These are phyloP conservation scores for Penicillium sp. DNA, from an alignment of 2,329 filamentous ascomycete species.

Conservation along the genomic window DNA sequence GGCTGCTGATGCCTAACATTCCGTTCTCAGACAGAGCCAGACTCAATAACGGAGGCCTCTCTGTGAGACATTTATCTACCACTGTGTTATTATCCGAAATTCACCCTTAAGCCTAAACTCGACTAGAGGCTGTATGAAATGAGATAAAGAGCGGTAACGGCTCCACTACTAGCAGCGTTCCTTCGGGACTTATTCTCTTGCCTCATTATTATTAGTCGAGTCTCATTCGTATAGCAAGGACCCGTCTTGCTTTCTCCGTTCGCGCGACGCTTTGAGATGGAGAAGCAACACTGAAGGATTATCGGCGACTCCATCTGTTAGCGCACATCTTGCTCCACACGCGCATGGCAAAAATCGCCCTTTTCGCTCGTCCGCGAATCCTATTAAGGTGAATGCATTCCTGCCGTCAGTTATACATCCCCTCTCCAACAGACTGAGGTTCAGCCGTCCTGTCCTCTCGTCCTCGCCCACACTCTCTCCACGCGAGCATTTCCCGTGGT, in stretches of 20 bases:
- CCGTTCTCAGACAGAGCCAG: background rate
- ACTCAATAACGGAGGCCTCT: background rate
- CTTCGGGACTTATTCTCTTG: constrained; percentile 28
- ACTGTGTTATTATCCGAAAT: constrained; percentile 4
- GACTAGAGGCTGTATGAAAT: background rate
- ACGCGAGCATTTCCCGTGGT: constrained; percentile 1
- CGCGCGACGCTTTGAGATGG: background rate
- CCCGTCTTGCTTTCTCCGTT: constrained; percentile 2
- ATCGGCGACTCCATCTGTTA: constrained; percentile 10
- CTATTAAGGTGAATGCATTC: constrained; percentile 14
- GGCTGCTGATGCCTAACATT: background rate
- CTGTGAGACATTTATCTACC: background rate
- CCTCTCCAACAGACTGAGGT: constrained; percentile 4
- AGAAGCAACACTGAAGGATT: background rate
- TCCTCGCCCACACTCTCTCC: background rate
- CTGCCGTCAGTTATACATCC: constrained; percentile 3
- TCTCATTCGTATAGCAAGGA: constrained; percentile 13
- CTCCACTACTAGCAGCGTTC: constrained; percentile 25
- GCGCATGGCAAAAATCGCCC: constrained; percentile 24
- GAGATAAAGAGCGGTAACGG: constrained; percentile 18
- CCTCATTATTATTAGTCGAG: constrained; percentile 21
- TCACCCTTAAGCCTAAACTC: background rate
- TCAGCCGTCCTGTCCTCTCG: background rate
- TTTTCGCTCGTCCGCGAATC: constrained; percentile 4
- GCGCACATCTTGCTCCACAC: constrained; percentile 19